Percentiles rank a stretch among this genome's conserved stretches.
phyloP scores from a whole-genome alignment of 1,284 basidiomycete genomes.

The Melampsora americana region DNA sequence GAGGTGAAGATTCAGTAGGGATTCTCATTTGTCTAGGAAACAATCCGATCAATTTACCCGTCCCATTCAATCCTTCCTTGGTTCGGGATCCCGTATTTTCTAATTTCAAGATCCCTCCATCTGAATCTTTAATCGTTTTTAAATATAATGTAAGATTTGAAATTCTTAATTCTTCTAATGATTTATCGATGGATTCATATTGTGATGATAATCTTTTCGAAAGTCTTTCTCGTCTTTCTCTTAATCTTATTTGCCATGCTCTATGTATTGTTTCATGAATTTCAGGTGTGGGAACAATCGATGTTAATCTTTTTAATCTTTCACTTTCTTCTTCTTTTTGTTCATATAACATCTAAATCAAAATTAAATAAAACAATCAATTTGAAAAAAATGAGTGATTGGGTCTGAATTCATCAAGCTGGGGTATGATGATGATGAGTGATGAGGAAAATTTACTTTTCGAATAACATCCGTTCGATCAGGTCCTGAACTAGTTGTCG shows the following conservation, averaged over 20 bases:
- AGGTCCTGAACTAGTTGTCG: not conserved
- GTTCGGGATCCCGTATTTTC: slow-evolving; percentile 18
- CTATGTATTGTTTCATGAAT: slow-evolving; percentile 42
- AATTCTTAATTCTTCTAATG: slow-evolving; percentile 30
- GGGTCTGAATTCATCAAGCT: not conserved
- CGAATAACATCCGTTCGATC: slow-evolving; percentile 31
- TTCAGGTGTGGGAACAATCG: slow-evolving; percentile 2
- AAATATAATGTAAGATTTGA: slow-evolving; percentile 6
- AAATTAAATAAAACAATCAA: not conserved
- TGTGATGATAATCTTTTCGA: not conserved
- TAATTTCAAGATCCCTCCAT: slow-evolving; percentile 16
- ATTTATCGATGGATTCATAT: slow-evolving; percentile 31
- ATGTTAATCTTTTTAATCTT: not conserved
- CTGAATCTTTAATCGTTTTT: slow-evolving; percentile 6
- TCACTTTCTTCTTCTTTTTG: not conserved
- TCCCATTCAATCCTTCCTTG: slow-evolving; percentile 8
- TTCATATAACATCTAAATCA: slow-evolving; percentile 31
- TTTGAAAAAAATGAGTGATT: no score
- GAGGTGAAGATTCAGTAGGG: slow-evolving; percentile 73
- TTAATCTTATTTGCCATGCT: slow-evolving; percentile 34
- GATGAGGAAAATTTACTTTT: slow-evolving; percentile 16
- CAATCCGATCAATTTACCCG: slow-evolving; percentile 59
- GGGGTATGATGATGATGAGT: not conserved
- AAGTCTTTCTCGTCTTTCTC: slow-evolving; percentile 10
- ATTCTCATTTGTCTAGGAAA: slow-evolving; percentile 76